Conservation (phyloP, 1,284 basidiomycete genomes). For the Irpex sp. region DNA sequence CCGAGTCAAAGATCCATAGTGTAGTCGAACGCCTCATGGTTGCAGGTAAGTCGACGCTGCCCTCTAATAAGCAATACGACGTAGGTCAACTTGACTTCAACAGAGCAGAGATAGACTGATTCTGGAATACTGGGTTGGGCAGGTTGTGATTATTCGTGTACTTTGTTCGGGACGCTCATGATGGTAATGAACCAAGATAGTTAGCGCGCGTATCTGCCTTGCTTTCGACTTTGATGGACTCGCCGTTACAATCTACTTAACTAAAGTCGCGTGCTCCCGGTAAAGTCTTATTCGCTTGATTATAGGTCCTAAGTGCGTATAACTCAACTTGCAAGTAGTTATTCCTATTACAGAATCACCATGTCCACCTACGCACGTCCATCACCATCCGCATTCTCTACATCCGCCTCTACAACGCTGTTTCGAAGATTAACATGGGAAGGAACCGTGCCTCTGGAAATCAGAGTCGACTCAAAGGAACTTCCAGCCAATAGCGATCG, state of each 20-base stretch:
- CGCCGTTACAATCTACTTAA: neutral
- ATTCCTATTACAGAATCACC: conserved; percentile 1
- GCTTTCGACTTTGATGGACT: neutral
- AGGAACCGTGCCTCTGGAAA: conserved; percentile 81
- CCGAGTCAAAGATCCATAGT: too few relatives aligned
- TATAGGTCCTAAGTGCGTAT: neutral
- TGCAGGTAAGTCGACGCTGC: too few relatives aligned
- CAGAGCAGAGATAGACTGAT: too few relatives aligned
- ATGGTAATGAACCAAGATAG: too few relatives aligned
- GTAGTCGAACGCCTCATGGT: too few relatives aligned
- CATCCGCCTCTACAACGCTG: conserved; percentile 61
- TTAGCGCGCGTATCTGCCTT: neutral
- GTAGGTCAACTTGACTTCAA: too few relatives aligned
- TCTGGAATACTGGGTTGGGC: too few relatives aligned
- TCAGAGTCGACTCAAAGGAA: conserved; percentile 81
- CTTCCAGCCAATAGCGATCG: conserved; percentile 85
- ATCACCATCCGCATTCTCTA: conserved; percentile 48
- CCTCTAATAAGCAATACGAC: too few relatives aligned
- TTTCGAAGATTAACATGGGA: conserved; percentile 83
- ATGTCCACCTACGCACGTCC: conserved; percentile 64
- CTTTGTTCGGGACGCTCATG: too few relatives aligned
- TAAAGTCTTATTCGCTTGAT: neutral
- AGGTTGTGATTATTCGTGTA: too few relatives aligned
- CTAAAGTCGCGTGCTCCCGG: neutral
- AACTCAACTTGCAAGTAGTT: neutral